phyloP scores from a whole-genome alignment of 2,329 filamentous ascomycete genomes.

The Colletotrichum sojae region DNA sequence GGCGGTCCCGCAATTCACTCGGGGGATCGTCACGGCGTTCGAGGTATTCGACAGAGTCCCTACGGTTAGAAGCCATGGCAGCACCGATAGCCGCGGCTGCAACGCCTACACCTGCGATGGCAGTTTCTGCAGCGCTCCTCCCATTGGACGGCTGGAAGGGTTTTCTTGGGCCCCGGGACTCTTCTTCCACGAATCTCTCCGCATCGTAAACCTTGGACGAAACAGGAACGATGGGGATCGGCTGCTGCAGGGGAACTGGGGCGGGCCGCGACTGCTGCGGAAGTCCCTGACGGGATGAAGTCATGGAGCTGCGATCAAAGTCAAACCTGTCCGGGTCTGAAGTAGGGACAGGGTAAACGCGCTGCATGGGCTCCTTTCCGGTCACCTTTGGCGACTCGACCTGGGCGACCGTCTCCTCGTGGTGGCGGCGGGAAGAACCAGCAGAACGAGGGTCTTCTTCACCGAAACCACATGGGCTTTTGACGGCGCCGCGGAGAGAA shows the following conservation, averaged over 20 bases:
- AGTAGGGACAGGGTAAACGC: constrained; percentile 77
- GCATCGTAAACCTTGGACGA: constrained; percentile 77
- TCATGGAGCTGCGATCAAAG: constrained; percentile 64
- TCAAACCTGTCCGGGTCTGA: constrained; percentile 76
- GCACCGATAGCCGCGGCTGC: constrained; percentile 66
- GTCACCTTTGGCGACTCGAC: constrained; percentile 52
- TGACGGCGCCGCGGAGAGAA: constrained; percentile 70
- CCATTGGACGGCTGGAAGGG: constrained; percentile 52
- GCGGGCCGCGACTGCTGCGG: constrained; percentile 64
- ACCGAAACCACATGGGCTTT: constrained; percentile 68
- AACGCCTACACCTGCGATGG: constrained; percentile 63
- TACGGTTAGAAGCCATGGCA: constrained; percentile 56
- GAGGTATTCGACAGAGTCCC: constrained; percentile 45
- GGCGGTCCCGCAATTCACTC: constrained; percentile 21
- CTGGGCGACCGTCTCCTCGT: constrained; percentile 52
- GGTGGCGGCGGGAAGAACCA: constrained; percentile 51
- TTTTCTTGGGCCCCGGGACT: constrained; percentile 50
- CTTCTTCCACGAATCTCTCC: constrained; percentile 55
- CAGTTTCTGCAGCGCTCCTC: constrained; percentile 58
- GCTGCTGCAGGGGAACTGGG: constrained; percentile 84
- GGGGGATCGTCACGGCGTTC: constrained; percentile 44
- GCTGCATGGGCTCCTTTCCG: constrained; percentile 63
- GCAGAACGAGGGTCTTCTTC: constrained; percentile 51
- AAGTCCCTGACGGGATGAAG: constrained; percentile 57
- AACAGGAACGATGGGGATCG: constrained; percentile 83